These are phyloP conservation scores for Vairimorpha ceranae DNA, from an alignment of 371 early-diverging fungal genomes.

Conservation along the genomic window DNA sequence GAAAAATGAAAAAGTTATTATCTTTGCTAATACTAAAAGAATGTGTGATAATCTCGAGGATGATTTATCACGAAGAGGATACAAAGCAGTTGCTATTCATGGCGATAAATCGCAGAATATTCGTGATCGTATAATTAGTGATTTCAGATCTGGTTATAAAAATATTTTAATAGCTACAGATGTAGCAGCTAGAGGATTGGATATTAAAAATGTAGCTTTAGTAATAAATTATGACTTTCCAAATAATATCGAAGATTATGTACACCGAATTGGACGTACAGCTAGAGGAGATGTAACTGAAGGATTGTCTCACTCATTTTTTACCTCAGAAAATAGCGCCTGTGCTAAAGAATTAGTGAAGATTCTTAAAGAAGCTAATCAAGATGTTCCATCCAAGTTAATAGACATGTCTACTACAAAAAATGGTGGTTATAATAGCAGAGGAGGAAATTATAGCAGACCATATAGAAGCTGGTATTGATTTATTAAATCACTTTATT, in stretches of 20 bases:
- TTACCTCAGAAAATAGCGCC: constrained; percentile 79
- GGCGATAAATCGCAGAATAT: constrained; percentile 94
- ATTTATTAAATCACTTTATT: not conserved
- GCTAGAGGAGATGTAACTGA: constrained; percentile 80
- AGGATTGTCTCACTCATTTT: constrained; percentile 89
- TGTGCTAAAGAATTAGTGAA: constrained; percentile 77
- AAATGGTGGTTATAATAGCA: constrained; percentile 1
- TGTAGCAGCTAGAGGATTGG: constrained; percentile 97
- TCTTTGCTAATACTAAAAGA: constrained; percentile 92
- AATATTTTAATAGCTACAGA: constrained; percentile 97
- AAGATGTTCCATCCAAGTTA: constrained; percentile 76
- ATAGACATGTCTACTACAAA: constrained; percentile 66
- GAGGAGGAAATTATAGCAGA: not conserved
- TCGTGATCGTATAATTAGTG: constrained; percentile 89
- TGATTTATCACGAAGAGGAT: constrained; percentile 79
- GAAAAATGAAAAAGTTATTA: constrained; percentile 75
- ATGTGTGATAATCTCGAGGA: constrained; percentile 88
- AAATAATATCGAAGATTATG: constrained; percentile 80
- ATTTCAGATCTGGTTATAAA: constrained; percentile 78
- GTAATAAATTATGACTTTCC: constrained; percentile 99
- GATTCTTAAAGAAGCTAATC: constrained; percentile 83
- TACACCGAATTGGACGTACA: constrained; percentile 96
- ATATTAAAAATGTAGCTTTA: constrained; percentile 89
- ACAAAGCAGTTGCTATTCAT: constrained; percentile 90
- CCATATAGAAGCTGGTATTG: not conserved